Percentiles rank a stretch among this genome's conserved stretches.
Conservation (phyloP, 768 basidiomycete genomes). For the Leccinum truebloodii region DNA sequence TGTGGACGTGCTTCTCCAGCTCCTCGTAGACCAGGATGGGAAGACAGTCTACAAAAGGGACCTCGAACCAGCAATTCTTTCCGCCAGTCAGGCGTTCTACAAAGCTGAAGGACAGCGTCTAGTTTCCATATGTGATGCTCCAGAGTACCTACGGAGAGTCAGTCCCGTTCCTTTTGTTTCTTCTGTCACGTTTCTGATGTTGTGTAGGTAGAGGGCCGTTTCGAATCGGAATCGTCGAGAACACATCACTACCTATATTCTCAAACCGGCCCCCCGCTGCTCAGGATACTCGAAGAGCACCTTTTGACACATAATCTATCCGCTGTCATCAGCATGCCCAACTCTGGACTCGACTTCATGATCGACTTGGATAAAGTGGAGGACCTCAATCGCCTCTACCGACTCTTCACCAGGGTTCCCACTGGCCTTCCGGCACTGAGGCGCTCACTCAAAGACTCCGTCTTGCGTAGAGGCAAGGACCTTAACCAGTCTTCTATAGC, state of each 20-base stretch:
- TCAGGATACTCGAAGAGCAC: constrained; percentile 71
- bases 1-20: constrained; percentile 78
- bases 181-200: constrained; percentile 13
- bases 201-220: constrained; percentile 72
- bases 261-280: constrained; percentile 66
- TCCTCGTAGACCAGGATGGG: constrained; percentile 52
- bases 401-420: constrained; percentile 67
- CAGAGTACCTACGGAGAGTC: constrained; percentile 81
- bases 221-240: constrained; percentile 81
- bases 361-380: constrained; percentile 75
- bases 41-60: constrained; percentile 77
- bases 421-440: constrained; percentile 66
- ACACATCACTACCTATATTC: constrained; percentile 84
- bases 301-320: constrained; percentile 77
- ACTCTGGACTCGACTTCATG: constrained; percentile 87
- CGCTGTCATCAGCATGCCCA: constrained; percentile 74
- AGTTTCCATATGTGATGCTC: constrained; percentile 72
- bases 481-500: constrained; percentile 68
- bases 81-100: constrained; percentile 81
- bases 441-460: constrained; percentile 67
- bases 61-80: constrained; percentile 80
- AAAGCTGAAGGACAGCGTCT: constrained; percentile 68
- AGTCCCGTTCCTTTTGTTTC: constrained; percentile 27
- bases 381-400: constrained; percentile 79
- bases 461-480: constrained; percentile 71